phyloP scores from a whole-genome alignment of 2,329 filamentous ascomycete species.

The Fusarium albidum region DNA sequence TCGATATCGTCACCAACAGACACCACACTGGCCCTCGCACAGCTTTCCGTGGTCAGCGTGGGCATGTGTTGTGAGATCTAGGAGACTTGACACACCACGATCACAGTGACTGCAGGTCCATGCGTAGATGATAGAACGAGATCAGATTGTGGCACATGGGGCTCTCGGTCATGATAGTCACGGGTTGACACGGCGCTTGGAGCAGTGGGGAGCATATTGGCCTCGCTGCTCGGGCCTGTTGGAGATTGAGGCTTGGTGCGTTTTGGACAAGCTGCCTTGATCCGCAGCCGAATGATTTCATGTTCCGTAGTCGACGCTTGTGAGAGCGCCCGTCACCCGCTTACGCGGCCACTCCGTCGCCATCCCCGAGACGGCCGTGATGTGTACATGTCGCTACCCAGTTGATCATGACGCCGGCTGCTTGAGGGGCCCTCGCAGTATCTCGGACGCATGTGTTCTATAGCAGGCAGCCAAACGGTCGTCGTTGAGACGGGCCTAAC shows the following conservation, averaged over 20 bases:
- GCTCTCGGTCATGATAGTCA: too few species aligned
- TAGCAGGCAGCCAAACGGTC: conserved; percentile 10
- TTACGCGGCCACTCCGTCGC: conserved; percentile 1
- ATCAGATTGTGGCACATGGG: too few species aligned
- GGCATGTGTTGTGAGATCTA: too few species aligned
- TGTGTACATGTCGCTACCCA: conserved; percentile 11
- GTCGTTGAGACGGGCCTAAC: conserved; percentile 16
- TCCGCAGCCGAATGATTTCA: not conserved
- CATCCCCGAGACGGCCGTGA: conserved; percentile 12
- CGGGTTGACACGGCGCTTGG: too few species aligned
- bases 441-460: conserved; percentile 9
- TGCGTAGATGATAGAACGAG: too few species aligned
- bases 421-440: conserved; percentile 27
- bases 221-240: not conserved
- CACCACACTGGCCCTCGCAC: too few species aligned
- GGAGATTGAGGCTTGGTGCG: not conserved
- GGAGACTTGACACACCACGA: too few species aligned
- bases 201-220: not conserved
- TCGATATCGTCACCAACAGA: too few species aligned
- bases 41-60: too few species aligned
- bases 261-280: not conserved
- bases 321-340: not conserved
- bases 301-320: not conserved
- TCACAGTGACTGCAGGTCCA: too few species aligned
- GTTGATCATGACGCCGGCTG: conserved; percentile 11